Evolutionary conservation across 306 rosid genomes (phyloP).

Genomic region (Quercus agrifolia): DNA sequence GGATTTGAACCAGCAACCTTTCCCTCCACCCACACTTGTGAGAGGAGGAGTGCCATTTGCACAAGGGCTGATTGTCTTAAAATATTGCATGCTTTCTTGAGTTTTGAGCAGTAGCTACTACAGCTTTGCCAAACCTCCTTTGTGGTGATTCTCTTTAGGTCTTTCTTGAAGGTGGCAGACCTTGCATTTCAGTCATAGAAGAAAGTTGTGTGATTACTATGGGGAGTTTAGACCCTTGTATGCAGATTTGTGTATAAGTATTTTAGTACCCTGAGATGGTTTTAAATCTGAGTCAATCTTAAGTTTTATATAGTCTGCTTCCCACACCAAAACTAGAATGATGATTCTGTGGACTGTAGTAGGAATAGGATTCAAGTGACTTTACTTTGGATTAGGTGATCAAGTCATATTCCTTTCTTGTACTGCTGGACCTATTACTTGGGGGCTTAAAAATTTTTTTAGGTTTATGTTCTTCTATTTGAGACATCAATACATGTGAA

Average conservation of each 20-base stretch:
- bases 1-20: too few species aligned
- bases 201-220: background rate
- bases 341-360: background rate
- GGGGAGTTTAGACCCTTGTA: too few species aligned
- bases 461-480: background rate
- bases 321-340: background rate
- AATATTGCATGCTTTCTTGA: background rate
- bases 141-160: background rate
- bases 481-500: background rate
- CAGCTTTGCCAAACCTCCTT: background rate
- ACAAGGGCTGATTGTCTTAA: background rate
- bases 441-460: background rate
- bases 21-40: too few species aligned
- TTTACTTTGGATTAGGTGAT: background rate
- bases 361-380: background rate
- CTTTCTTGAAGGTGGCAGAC: background rate
- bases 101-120: background rate
- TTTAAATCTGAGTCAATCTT: background rate
- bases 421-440: background rate
- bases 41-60: too few species aligned
- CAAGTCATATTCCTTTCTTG: background rate
- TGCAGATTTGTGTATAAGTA: background rate
- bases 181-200: background rate
- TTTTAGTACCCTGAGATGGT: background rate
- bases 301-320: background rate